Conservation (phyloP, 2,329 filamentous ascomycete species). For the Cladosporium sp. region DNA sequence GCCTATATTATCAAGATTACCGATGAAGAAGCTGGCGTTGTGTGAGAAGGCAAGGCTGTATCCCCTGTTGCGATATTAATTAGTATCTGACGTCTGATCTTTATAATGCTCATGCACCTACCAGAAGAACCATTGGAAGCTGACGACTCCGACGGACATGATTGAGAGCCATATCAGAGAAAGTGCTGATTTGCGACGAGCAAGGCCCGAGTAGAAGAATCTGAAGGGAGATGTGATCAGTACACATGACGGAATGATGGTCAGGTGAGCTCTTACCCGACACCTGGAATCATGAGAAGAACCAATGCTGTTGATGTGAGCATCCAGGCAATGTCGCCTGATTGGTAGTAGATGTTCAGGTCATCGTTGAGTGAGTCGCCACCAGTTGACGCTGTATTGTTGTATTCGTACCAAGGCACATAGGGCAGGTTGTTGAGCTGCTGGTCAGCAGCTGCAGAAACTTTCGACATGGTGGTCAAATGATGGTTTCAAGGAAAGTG, state of each 20-base stretch:
- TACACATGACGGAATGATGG: neutral
- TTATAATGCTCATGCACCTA: neutral
- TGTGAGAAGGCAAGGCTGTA: slow-evolving; percentile 83
- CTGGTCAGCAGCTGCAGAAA: neutral
- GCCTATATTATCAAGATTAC: slow-evolving; percentile 76
- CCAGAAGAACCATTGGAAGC: slow-evolving; percentile 97
- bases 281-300: slow-evolving; percentile 88
- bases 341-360: slow-evolving; percentile 84
- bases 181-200: slow-evolving; percentile 83
- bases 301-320: slow-evolving; percentile 75
- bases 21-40: slow-evolving; percentile 72
- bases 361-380: slow-evolving; percentile 68
- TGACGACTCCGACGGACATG: slow-evolving; percentile 75
- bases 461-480: neutral
- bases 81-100: neutral
- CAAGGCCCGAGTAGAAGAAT: slow-evolving; percentile 91
- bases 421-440: slow-evolving; percentile 27
- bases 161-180: slow-evolving; percentile 83
- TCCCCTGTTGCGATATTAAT: slow-evolving; percentile 43
- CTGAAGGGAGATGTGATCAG: slow-evolving; percentile 40
- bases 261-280: slow-evolving; percentile 55
- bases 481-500: neutral
- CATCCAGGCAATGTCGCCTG: slow-evolving; percentile 82
- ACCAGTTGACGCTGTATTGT: slow-evolving; percentile 64
- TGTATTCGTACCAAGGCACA: slow-evolving; percentile 55